Evolutionary conservation across 768 basidiomycete genomes (phyloP).

Genomic region (Lactarius deliciosus): DNA sequence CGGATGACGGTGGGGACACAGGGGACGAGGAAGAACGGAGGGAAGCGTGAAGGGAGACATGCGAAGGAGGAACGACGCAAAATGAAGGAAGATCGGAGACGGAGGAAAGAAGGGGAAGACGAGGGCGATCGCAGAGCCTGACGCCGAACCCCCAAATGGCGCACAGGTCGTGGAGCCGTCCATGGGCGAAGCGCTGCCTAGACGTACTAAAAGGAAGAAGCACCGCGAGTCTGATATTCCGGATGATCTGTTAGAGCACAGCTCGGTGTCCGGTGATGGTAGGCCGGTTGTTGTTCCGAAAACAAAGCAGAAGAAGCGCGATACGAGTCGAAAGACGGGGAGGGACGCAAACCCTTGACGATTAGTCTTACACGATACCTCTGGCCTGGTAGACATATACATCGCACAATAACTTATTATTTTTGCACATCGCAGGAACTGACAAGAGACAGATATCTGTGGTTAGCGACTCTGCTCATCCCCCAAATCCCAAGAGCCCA

Average conservation of each 20-base stretch:
- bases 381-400: slow-evolving; percentile 3
- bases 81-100: slow-evolving; percentile 39
- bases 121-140: slow-evolving; percentile 13
- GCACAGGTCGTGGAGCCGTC: slow-evolving; percentile 1
- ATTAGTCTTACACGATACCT: not conserved
- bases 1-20: slow-evolving; percentile 19
- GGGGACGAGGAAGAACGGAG: slow-evolving; percentile 28
- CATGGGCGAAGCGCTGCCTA: not conserved
- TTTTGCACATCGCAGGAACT: not conserved
- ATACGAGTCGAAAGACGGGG: slow-evolving; percentile 9
- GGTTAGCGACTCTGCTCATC: not conserved
- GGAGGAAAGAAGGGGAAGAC: slow-evolving; percentile 29
- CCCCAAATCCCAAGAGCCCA: slow-evolving; percentile 5
- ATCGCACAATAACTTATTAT: slow-evolving; percentile 14
- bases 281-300: not conserved
- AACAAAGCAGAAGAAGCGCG: slow-evolving; percentile 11
- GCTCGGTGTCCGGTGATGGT: not conserved
- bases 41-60: slow-evolving; percentile 29
- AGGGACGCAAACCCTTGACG: not conserved
- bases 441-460: not conserved
- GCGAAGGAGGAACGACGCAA: slow-evolving; percentile 31
- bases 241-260: not conserved
- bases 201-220: slow-evolving; percentile 36
- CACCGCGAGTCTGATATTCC: slow-evolving; percentile 35
- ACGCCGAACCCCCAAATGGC: not conserved